Evolutionary conservation across 495 filamentous ascomycete species (phyloP), one percentile per base, ranked within the genome.

Genomic region (Aspergillus ostianus): DNA sequence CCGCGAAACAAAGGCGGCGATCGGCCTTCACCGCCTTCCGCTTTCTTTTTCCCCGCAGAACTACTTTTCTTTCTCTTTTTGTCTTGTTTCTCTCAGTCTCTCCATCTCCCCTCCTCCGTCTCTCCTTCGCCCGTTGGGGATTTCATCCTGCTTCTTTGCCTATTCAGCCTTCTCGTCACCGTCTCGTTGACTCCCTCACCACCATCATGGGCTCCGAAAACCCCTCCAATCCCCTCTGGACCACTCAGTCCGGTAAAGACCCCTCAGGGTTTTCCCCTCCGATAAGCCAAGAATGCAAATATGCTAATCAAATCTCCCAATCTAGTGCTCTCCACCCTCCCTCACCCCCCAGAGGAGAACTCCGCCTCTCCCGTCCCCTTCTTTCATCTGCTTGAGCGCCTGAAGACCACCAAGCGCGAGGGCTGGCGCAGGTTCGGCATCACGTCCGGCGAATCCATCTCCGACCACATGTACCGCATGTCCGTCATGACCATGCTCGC

Each of bases 391-490:
- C 84, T 98, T 51, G 89, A 93, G 76, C 88, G 89, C 32, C 82
- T 98, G 13, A 98, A 98, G 84, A 96, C 92, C 15, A 95, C 87
- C 56, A 93, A 93, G 69, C 89, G 94, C 60, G 95, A 97, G 76
- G 94, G 94, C 53, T 98, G 94, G 94, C 86, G 87, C 59, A 86
- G 93, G 36, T 95, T 97, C 68, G 85, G 83, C 48, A 91, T 98
- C 69, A 66, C 83, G 46, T 66, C 82, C 56, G 75, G 74, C 60
- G 94, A 98, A 74, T 94, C 90, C 0, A 97, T 98, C 72, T 83
- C 91, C 26, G 94, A 98, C 75, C 94, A 98, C 80, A 98, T 98
- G 94, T 98, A 98, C 75, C 91, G 94, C 69, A 98, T 98, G 94
- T 91, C 93, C 51, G 85, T 98, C 67, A 90, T 98, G 76, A 90